Conservation (phyloP, 148 eudicot genomes). For the Fallopia convolvulus region DNA sequence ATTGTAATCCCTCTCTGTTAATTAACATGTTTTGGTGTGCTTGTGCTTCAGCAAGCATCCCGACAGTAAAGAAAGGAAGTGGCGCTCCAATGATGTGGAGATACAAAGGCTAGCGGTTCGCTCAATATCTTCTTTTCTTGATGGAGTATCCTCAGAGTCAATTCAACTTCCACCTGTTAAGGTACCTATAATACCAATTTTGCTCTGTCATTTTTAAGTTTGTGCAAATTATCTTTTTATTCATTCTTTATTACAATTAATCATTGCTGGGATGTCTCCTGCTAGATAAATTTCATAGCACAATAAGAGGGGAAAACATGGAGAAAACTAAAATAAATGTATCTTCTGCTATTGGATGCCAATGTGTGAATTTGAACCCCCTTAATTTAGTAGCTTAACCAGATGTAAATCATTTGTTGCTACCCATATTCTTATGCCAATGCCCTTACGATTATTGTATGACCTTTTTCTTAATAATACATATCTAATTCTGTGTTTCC, state of each 20-base stretch:
- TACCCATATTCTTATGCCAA: background rate
- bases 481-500: background rate
- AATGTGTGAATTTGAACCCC: background rate
- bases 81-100: slow-evolving; percentile 59
- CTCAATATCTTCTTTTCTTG: slow-evolving; percentile 69
- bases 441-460: background rate
- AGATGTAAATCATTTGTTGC: background rate
- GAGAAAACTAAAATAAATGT: background rate
- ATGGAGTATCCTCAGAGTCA: slow-evolving; percentile 46
- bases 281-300: background rate
- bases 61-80: slow-evolving; percentile 36
- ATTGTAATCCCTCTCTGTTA: background rate
- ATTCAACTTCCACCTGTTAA: slow-evolving; percentile 59
- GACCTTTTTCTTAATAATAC: background rate
- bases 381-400: background rate
- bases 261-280: background rate
- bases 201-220: background rate
- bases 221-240: background rate
- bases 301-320: background rate
- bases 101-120: slow-evolving; percentile 66
- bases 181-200: slow-evolving; percentile 25
- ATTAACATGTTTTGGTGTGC: background rate
- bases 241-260: background rate
- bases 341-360: background rate
- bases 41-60: slow-evolving; percentile 29